Conservation (phyloP, 1,284 basidiomycete genomes). For the Trichosporon sp. region DNA sequence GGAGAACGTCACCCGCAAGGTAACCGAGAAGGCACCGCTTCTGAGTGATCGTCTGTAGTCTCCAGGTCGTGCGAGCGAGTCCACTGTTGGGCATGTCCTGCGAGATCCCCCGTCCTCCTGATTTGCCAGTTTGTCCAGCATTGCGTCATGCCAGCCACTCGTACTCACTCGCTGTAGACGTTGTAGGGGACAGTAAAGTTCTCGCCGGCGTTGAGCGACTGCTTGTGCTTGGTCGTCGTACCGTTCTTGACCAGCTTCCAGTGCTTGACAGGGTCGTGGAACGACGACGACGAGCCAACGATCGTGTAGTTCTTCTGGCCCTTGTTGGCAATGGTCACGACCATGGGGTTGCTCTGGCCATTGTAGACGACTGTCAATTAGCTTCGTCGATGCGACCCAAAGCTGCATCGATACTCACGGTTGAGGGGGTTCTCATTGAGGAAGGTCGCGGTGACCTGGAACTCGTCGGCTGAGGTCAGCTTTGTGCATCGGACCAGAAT, state of each 20-base stretch:
- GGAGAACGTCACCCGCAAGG: no score
- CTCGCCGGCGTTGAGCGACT: slow-evolving; percentile 59
- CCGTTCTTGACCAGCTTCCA: slow-evolving; percentile 59
- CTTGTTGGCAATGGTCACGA: slow-evolving; percentile 66
- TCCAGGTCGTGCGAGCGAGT: no score
- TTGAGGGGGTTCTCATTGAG: slow-evolving; percentile 72
- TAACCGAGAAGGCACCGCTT: no score
- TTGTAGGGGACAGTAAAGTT: slow-evolving; percentile 67
- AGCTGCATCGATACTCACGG: slow-evolving; percentile 54
- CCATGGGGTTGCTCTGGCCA: slow-evolving; percentile 70
- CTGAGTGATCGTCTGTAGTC: no score
- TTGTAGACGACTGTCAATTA: slow-evolving; percentile 66
- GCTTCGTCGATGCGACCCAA: not conserved
- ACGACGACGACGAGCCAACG: slow-evolving; percentile 62
- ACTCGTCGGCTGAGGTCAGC: slow-evolving; percentile 39
- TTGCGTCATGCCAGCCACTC: no score
- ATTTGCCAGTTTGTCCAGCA: no score
- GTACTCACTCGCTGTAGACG: slow-evolving; percentile 76
- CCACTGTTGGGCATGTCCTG: no score
- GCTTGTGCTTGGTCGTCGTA: slow-evolving; percentile 58
- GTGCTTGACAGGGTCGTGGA: slow-evolving; percentile 63
- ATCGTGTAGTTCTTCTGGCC: slow-evolving; percentile 70
- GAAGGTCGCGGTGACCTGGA: slow-evolving; percentile 63
- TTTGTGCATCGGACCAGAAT: no score
- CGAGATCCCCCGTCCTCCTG: no score